Conservation (phyloP, 2,329 filamentous ascomycete genomes). For the Stagonosporopsis tanaceti region DNA sequence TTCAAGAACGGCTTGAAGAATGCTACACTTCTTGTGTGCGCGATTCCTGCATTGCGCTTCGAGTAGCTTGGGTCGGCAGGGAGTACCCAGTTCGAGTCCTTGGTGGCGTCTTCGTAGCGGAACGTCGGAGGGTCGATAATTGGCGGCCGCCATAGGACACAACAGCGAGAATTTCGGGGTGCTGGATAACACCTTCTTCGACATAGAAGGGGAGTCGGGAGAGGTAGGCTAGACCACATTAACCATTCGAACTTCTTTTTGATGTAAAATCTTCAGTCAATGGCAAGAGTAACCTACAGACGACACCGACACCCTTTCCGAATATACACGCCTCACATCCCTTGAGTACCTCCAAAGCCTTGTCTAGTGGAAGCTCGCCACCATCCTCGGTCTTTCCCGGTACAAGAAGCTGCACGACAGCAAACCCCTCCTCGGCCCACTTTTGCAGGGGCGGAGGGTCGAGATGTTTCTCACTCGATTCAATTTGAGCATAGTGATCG, state of each 20-base stretch:
- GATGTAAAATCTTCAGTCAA: not conserved
- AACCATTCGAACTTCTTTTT: not conserved
- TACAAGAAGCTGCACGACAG: constrained; percentile 63
- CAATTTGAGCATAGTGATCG: constrained; percentile 43
- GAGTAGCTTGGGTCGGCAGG: constrained; percentile 48
- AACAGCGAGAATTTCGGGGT: constrained; percentile 40
- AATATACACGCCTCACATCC: constrained; percentile 35
- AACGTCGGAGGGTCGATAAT: constrained; percentile 37
- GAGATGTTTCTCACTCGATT: constrained; percentile 48
- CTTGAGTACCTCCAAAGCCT: constrained; percentile 35
- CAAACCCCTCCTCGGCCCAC: constrained; percentile 76
- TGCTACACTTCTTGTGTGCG: constrained; percentile 70
- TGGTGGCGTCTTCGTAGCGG: constrained; percentile 36
- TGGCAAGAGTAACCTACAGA: constrained; percentile 33
- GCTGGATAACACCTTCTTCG: constrained; percentile 36
- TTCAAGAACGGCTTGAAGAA: constrained; percentile 70
- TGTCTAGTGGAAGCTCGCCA: constrained; percentile 43
- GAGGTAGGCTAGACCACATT: constrained; percentile 38
- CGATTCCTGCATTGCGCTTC: constrained; percentile 63
- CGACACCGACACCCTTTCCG: constrained; percentile 39
- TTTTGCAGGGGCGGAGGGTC: constrained; percentile 68
- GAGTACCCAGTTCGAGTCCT: constrained; percentile 38
- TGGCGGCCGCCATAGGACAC: constrained; percentile 42
- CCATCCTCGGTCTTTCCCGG: constrained; percentile 43
- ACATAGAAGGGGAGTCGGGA: constrained; percentile 43